phyloP scores from a whole-genome alignment of 106 monocot genomes.

The Dioscorea zingiberensis region DNA sequence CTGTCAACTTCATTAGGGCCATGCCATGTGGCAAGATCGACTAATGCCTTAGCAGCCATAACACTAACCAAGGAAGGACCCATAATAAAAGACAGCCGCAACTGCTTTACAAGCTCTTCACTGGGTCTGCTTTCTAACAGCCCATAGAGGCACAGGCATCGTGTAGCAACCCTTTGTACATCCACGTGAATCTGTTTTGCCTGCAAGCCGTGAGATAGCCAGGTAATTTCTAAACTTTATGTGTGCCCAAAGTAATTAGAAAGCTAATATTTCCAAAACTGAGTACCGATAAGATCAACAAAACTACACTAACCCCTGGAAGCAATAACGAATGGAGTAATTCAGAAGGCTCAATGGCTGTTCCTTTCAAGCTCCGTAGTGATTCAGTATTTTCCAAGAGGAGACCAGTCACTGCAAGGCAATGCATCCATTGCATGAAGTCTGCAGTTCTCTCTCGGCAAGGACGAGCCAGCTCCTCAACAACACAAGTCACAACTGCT shows the following conservation, averaged over 20 bases:
- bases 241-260: background rate
- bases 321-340: constrained; percentile 81
- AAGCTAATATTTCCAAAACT: background rate
- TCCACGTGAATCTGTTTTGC: constrained; percentile 70
- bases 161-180: constrained; percentile 63
- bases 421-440: constrained; percentile 87
- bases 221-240: background rate
- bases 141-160: constrained; percentile 78
- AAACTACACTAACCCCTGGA: constrained; percentile 55
- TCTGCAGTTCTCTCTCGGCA: constrained; percentile 89
- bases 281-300: background rate
- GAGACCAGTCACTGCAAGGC: constrained; percentile 65
- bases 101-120: constrained; percentile 68
- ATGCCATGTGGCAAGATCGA: constrained; percentile 86
- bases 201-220: constrained; percentile 22
- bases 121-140: constrained; percentile 65
- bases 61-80: constrained; percentile 51
- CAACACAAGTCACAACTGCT: constrained; percentile 32
- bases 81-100: constrained; percentile 56
- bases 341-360: constrained; percentile 60
- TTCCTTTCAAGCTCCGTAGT: constrained; percentile 41
- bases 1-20: constrained; percentile 66
- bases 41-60: constrained; percentile 73
- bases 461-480: constrained; percentile 68
- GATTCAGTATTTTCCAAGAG: constrained; percentile 67